These are phyloP conservation scores for Malbranchea cinnamomea DNA, from an alignment of 2,329 filamentous ascomycete species.

Conservation along the genomic window DNA sequence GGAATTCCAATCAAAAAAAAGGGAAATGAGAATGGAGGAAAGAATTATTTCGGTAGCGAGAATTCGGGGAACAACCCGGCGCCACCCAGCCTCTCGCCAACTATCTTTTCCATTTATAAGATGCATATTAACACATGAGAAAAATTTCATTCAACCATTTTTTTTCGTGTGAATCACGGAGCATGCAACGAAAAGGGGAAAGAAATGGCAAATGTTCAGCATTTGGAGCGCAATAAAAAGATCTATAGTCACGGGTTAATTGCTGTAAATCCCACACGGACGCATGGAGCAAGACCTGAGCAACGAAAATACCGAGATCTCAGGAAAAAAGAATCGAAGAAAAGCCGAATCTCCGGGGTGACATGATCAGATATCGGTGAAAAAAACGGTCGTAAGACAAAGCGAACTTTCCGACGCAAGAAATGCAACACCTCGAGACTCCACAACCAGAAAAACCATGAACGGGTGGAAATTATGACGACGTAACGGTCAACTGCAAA, in stretches of 20 bases:
- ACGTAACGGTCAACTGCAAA: no score
- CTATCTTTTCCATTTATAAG: conserved; percentile 3
- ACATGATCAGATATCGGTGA: no score
- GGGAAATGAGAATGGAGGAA: conserved; percentile 11
- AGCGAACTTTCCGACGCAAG: no score
- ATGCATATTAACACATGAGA: conserved; percentile 5
- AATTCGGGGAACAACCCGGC: conserved; percentile 9
- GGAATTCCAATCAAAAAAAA: no score
- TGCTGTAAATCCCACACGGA: no score
- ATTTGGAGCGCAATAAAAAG: background rate
- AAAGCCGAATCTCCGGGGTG: background rate
- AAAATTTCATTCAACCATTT: background rate
- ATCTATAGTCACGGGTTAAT: background rate
- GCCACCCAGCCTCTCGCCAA: conserved; percentile 2
- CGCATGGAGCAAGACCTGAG: no score
- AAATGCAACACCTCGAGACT: no score
- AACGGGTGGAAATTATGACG: no score
- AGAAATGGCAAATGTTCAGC: background rate
- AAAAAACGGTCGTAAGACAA: no score
- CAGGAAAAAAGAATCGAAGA: background rate
- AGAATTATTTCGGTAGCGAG: conserved; percentile 12
- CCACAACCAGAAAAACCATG: no score
- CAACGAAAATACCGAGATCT: conserved; percentile 1
- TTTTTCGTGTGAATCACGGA: background rate
- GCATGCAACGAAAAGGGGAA: background rate